Evolutionary conservation across 495 filamentous ascomycete genomes (phyloP), one percentile per base, ranked within the genome.

Genomic region (Aspergillus bertholletiae): DNA sequence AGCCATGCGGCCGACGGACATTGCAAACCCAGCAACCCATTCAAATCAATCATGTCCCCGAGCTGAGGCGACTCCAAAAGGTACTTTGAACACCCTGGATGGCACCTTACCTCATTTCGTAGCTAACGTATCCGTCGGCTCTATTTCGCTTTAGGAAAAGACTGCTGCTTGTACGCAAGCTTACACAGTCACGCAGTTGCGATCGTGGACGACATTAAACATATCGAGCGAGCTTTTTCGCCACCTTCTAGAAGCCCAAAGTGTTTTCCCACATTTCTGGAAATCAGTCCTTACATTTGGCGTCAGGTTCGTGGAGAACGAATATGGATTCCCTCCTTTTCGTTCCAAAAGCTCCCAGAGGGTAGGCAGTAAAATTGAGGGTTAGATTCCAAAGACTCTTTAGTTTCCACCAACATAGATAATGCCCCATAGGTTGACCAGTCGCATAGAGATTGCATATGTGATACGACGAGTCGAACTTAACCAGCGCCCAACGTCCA

Each of bases 161-260:
- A 32, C 6, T 23, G 26, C 49, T 17, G 46, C 37, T 0, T 50
- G 34, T 18, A 27, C 23, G 5, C 46, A 49, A 18, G 45, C 45
- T 13, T 56, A 50, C 26, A 56, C 54, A 3, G 49, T 56, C 40
- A 40, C 28, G 1, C 48, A 57, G 13, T 5, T 15, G 17, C 48
- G 41, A 26, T 47, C 48, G 13, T 57, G 48, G 54, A 46, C 54
- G 22, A 57, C 48, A 7, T 34, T 57, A n/a, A 27, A 52, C 15
- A 57, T 57, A 17, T 57, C 54, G 4, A 28, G 20, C 13, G 30
- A 51, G 17, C 40, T 57, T 5, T 52, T 57, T 22, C 17, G 50
- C 3, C 13, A 39, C 4, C 32, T 52, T 1, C 39, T 57, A 6
- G 6, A 28, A 1, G 30, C 28, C 4, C 32, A 57, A 21, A 18